phyloP scores from a whole-genome alignment of 495 filamentous ascomycete species.

The Venustampulla echinocandica region DNA sequence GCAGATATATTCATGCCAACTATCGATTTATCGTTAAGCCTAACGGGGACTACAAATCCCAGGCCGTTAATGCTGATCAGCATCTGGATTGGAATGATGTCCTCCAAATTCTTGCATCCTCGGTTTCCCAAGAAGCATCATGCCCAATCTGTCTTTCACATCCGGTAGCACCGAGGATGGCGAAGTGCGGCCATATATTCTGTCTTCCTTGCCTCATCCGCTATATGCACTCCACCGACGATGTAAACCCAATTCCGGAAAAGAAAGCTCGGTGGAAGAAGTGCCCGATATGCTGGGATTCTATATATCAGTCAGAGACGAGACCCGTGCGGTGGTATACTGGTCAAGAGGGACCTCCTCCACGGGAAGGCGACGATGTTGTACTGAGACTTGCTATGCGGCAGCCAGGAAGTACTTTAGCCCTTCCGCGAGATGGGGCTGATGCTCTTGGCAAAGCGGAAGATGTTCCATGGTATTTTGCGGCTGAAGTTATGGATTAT shows the following conservation, averaged over 20 bases:
- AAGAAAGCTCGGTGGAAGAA: slow-evolving; percentile 83
- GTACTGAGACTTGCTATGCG: slow-evolving; percentile 78
- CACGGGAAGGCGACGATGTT: slow-evolving; percentile 78
- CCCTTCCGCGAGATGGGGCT: slow-evolving; percentile 74
- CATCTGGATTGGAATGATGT: slow-evolving; percentile 87
- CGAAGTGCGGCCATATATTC: slow-evolving; percentile 95
- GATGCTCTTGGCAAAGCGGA: slow-evolving; percentile 57
- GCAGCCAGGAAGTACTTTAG: slow-evolving; percentile 69
- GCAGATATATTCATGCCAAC: slow-evolving; percentile 88
- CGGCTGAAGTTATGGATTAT: slow-evolving; percentile 89
- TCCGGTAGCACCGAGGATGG: slow-evolving; percentile 93
- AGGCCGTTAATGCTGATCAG: slow-evolving; percentile 79
- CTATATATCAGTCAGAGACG: slow-evolving; percentile 79
- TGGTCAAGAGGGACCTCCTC: slow-evolving; percentile 75
- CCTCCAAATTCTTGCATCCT: slow-evolving; percentile 83
- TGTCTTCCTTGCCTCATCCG: slow-evolving; percentile 89
- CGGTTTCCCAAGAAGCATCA: slow-evolving; percentile 74
- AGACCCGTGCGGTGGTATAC: slow-evolving; percentile 84
- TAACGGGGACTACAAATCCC: slow-evolving; percentile 63
- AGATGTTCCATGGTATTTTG: slow-evolving; percentile 88
- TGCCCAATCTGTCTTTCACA: slow-evolving; percentile 87
- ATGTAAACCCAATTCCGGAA: slow-evolving; percentile 49
- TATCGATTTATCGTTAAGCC: slow-evolving; percentile 94
- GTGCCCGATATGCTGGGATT: slow-evolving; percentile 93
- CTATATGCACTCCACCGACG: slow-evolving; percentile 85